phyloP scores from a whole-genome alignment of 2,329 filamentous ascomycete species.

The Microdochium bolleyi region DNA sequence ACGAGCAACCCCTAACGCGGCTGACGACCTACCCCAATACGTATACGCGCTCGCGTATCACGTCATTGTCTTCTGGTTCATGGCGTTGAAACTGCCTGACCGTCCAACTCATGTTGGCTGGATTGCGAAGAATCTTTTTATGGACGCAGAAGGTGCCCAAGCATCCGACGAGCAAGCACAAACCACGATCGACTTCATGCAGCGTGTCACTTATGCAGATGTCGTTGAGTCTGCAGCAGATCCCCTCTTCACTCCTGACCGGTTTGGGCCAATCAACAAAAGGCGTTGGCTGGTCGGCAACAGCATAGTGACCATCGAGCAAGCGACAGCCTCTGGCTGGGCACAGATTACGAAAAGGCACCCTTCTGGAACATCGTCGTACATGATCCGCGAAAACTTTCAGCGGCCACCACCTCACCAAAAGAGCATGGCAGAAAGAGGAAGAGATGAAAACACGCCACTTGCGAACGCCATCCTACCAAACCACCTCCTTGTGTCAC shows the following conservation, averaged over 20 bases:
- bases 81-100: constrained; percentile 78
- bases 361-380: constrained; percentile 58
- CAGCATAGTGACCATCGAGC: constrained; percentile 67
- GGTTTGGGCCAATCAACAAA: constrained; percentile 58
- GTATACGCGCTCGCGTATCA: constrained; percentile 92
- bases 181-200: constrained; percentile 92
- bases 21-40: constrained; percentile 83
- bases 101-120: constrained; percentile 77
- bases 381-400: constrained; percentile 52
- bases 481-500: constrained; percentile 63
- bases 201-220: constrained; percentile 78
- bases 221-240: constrained; percentile 68
- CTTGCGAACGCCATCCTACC: constrained; percentile 58
- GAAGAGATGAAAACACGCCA: constrained; percentile 39
- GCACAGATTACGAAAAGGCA: constrained; percentile 65
- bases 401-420: constrained; percentile 51
- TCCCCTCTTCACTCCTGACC: constrained; percentile 53
- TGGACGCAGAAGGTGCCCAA: constrained; percentile 65
- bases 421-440: constrained; percentile 36
- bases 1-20: constrained; percentile 21
- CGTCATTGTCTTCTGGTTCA: constrained; percentile 94
- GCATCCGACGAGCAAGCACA: constrained; percentile 85
- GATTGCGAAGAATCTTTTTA: constrained; percentile 83
- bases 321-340: constrained; percentile 57
- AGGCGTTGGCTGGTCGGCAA: constrained; percentile 68